These are phyloP conservation scores for Epichloe sp. DNA, from an alignment of 2,329 filamentous ascomycete genomes.

Conservation along the genomic window DNA sequence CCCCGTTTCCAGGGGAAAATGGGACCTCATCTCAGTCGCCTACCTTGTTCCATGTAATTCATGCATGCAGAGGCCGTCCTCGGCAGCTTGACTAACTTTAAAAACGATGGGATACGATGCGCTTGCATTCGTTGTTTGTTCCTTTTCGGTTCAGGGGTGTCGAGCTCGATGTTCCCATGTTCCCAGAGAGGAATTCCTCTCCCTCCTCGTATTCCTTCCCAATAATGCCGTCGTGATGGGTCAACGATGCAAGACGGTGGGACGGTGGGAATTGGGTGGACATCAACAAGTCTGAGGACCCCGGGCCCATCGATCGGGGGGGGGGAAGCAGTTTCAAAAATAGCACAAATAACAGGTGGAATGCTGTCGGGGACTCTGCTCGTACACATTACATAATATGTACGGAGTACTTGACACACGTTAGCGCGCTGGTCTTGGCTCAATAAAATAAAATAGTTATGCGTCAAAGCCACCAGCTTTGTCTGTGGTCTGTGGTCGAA, in stretches of 20 bases:
- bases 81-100: background rate
- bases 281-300: background rate
- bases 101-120: background rate
- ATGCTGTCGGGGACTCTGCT: background rate
- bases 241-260: background rate
- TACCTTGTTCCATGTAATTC: too few relatives aligned
- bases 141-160: background rate
- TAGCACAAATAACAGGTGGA: background rate
- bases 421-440: too few relatives aligned
- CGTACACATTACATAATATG: background rate
- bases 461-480: background rate
- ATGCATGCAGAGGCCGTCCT: background rate
- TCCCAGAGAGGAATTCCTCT: background rate
- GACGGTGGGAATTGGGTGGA: too few relatives aligned
- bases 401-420: too few relatives aligned
- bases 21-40: background rate
- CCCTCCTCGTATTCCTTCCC: background rate
- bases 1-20: background rate
- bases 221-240: background rate
- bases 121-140: background rate
- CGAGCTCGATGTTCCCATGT: too few relatives aligned
- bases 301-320: background rate
- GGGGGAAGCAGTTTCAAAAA: conserved; percentile 3
- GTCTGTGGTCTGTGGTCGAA: too few relatives aligned
- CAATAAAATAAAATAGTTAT: background rate